A percentile compares a stretch with the other conserved stretches of the same genome.
These are phyloP conservation scores for Tricharina praecox DNA, from an alignment of 495 filamentous ascomycete species.

Conservation along the genomic window DNA sequence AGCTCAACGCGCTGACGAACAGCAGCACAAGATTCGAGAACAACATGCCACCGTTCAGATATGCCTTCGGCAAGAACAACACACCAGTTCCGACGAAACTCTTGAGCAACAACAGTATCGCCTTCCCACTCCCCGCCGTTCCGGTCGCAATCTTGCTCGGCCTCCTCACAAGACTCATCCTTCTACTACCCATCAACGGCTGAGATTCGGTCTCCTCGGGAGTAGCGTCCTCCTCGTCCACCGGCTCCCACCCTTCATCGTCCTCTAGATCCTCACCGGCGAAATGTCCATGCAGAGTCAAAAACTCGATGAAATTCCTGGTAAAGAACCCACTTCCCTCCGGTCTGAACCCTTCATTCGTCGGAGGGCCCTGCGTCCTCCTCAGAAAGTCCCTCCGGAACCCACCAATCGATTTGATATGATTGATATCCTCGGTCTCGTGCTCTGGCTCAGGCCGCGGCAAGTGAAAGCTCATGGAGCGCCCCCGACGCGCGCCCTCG, in stretches of 20 bases:
- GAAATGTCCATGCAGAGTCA: slow-evolving; percentile 91
- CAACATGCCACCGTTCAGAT: slow-evolving; percentile 75
- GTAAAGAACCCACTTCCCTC: slow-evolving; percentile 47
- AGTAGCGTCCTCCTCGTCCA: slow-evolving; percentile 50
- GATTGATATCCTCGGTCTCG: slow-evolving; percentile 62
- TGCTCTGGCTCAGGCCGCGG: slow-evolving; percentile 58
- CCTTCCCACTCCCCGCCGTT: slow-evolving; percentile 30
- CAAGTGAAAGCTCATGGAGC: slow-evolving; percentile 70
- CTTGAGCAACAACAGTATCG: slow-evolving; percentile 72
- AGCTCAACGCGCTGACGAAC: slow-evolving; percentile 65
- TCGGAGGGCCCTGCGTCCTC: slow-evolving; percentile 30
- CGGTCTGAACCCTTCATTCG: slow-evolving; percentile 14
- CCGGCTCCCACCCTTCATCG: slow-evolving; percentile 49
- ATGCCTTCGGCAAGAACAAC: slow-evolving; percentile 82
- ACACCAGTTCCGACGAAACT: slow-evolving; percentile 96
- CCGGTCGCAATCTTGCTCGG: slow-evolving; percentile 36
- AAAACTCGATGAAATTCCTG: slow-evolving; percentile 82
- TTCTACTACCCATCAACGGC: slow-evolving; percentile 41
- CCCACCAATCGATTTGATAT: slow-evolving; percentile 80
- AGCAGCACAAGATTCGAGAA: slow-evolving; percentile 86
- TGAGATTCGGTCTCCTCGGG: slow-evolving; percentile 59
- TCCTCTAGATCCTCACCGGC: slow-evolving; percentile 80
- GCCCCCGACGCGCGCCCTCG: slow-evolving; percentile 31
- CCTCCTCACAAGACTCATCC: slow-evolving; percentile 45
- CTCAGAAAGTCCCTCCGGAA: slow-evolving; percentile 80